Evolutionary conservation across 495 filamentous ascomycete species (phyloP).

Genomic region (Ascobolus immersus): DNA sequence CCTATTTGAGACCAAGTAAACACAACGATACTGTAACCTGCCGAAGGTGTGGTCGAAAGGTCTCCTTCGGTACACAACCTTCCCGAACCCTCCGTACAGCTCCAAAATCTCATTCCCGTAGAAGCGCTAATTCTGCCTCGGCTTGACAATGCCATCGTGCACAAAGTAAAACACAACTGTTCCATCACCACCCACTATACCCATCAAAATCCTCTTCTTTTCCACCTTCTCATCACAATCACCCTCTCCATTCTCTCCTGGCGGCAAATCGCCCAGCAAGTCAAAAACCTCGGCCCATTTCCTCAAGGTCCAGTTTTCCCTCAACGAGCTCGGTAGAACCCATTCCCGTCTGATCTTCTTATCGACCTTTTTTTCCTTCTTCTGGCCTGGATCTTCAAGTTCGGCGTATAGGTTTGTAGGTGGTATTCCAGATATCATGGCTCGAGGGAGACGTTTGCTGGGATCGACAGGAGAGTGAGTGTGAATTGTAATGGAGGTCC

Average conservation of each 20-base stretch:
- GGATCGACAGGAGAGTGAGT: no score
- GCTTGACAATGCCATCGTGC: slow-evolving; percentile 88
- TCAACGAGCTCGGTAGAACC: slow-evolving; percentile 60
- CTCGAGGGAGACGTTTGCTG: no score
- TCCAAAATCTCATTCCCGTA: no score
- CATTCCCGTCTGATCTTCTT: slow-evolving; percentile 48
- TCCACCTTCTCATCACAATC: slow-evolving; percentile 17
- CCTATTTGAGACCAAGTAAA: no score
- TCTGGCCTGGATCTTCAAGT: background rate
- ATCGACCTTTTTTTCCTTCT: slow-evolving; percentile 53
- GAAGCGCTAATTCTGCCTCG: slow-evolving; percentile 77
- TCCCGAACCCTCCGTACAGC: no score
- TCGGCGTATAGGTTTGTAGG: no score
- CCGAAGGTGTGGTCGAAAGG: no score
- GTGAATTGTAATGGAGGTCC: no score
- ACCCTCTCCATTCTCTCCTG: slow-evolving; percentile 7
- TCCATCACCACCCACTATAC: slow-evolving; percentile 65
- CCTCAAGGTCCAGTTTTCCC: slow-evolving; percentile 57
- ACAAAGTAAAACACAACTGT: slow-evolving; percentile 89
- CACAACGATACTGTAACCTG: no score
- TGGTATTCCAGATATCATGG: no score
- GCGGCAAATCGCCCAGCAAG: slow-evolving; percentile 29
- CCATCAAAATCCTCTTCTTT: slow-evolving; percentile 52
- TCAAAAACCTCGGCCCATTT: slow-evolving; percentile 64
- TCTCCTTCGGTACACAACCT: no score